Evolutionary conservation across 1,139 yeast species (phyloP).

Genomic region (Suhomyces anneliseae): DNA sequence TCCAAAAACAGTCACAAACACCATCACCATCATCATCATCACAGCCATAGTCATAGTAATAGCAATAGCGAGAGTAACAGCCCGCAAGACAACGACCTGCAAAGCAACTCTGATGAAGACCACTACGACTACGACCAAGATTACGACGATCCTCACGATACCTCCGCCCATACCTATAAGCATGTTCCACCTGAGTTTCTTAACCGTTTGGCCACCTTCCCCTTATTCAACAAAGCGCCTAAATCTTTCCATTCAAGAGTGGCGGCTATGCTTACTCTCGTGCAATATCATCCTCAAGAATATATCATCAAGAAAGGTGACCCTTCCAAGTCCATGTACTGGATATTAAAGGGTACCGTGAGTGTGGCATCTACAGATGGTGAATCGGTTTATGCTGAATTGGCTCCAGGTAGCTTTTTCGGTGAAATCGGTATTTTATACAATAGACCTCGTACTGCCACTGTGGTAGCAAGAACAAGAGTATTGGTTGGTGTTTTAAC

Average conservation of each 20-base stretch:
- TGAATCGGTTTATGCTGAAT: conserved; percentile 69
- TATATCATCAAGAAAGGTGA: conserved; percentile 70
- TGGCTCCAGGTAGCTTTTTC: conserved; percentile 67
- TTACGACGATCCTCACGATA: conserved; percentile 6
- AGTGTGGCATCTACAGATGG: conserved; percentile 75
- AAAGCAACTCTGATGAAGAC: not conserved
- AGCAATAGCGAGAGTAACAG: too few species aligned
- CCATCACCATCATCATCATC: not conserved
- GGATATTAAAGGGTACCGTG: conserved; percentile 75
- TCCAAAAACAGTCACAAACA: not conserved
- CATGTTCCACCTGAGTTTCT: conserved; percentile 53
- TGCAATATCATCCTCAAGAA: conserved; percentile 65
- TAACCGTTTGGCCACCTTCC: conserved; percentile 54
- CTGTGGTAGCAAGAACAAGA: conserved; percentile 69
- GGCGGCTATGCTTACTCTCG: conserved; percentile 56
- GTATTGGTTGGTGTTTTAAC: conserved; percentile 70
- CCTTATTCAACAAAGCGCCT: conserved; percentile 67
- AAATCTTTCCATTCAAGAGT: conserved; percentile 59
- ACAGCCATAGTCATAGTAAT: too few species aligned
- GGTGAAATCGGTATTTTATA: conserved; percentile 79
- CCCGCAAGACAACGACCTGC: too few species aligned
- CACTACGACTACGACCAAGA: conserved; percentile 1
- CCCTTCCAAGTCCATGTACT: conserved; percentile 75
- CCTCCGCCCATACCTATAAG: conserved; percentile 4
- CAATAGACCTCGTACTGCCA: conserved; percentile 75